These are phyloP conservation scores for Colletotrichum eleusines DNA, from an alignment of 2,329 filamentous ascomycete genomes.

Conservation along the genomic window DNA sequence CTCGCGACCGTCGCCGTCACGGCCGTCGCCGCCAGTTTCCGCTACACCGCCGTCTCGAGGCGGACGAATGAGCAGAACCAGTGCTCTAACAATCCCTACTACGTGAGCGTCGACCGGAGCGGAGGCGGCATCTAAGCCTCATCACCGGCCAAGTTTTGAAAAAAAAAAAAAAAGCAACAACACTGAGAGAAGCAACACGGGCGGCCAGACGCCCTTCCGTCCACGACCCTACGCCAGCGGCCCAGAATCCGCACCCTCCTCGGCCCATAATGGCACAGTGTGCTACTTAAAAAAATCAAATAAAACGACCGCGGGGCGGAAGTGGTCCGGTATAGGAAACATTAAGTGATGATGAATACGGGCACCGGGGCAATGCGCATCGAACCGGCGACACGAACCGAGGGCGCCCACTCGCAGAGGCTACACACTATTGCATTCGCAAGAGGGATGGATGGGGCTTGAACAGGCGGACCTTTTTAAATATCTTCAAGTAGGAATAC, in stretches of 20 bases:
- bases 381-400: neutral
- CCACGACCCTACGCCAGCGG: too few species aligned
- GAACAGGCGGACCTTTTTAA: constrained; percentile 7
- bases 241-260: neutral
- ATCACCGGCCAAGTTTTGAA: too few species aligned
- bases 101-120: constrained; percentile 66
- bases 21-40: constrained; percentile 47
- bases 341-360: neutral
- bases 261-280: neutral
- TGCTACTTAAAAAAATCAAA: neutral
- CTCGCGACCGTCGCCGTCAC: constrained; percentile 50
- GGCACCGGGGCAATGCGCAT: neutral
- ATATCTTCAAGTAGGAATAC: constrained; percentile 27
- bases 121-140: constrained; percentile 58
- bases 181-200: neutral
- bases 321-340: constrained; percentile 1
- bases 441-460: neutral
- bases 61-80: constrained; percentile 59
- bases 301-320: neutral
- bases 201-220: neutral
- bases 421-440: neutral
- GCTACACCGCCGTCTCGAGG: constrained; percentile 53
- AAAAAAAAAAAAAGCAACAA: constrained; percentile 9
- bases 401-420: neutral
- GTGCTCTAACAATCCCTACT: constrained; percentile 52